Conservation (phyloP, 345 rosid genomes). For the Populus tremula region DNA sequence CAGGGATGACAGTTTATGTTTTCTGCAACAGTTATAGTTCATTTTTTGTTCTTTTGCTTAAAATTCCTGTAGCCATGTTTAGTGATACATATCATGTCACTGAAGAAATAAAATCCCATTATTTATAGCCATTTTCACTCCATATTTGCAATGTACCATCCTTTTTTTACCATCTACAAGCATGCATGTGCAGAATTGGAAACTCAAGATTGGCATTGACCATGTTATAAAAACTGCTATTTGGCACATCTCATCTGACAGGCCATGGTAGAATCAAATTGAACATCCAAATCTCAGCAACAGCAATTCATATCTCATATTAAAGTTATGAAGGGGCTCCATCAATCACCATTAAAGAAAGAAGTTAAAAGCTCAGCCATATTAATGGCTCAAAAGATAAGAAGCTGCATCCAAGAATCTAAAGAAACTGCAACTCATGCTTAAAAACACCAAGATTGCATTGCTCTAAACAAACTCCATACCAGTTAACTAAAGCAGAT, state of each 20-base stretch:
- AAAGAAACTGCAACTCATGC: neutral
- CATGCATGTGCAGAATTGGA: neutral
- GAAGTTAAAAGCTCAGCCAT: neutral
- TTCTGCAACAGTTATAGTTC: constrained; percentile 13
- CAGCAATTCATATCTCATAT: too few species aligned
- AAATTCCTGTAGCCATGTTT: constrained; percentile 16
- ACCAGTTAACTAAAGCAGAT: neutral
- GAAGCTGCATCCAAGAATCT: neutral
- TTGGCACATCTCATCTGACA: neutral
- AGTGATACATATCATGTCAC: constrained; percentile 19
- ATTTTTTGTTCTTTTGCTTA: constrained; percentile 3
- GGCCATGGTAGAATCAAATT: neutral
- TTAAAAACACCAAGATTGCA: neutral
- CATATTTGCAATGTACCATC: neutral
- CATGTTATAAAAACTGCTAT: too few species aligned
- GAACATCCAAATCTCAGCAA: constrained; percentile 12
- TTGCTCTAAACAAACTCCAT: neutral
- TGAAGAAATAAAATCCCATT: constrained; percentile 12
- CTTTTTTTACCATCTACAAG: neutral
- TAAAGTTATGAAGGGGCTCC: too few species aligned
- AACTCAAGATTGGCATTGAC: too few species aligned
- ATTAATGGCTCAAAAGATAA: neutral
- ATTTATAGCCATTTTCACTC: neutral
- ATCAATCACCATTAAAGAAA: constrained; percentile 14
- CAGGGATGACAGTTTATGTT: constrained; percentile 12